Evolutionary conservation across 2,329 filamentous ascomycete species (phyloP), one percentile per base, ranked within the genome.

Genomic region (Berkeleyomyces basicola): DNA sequence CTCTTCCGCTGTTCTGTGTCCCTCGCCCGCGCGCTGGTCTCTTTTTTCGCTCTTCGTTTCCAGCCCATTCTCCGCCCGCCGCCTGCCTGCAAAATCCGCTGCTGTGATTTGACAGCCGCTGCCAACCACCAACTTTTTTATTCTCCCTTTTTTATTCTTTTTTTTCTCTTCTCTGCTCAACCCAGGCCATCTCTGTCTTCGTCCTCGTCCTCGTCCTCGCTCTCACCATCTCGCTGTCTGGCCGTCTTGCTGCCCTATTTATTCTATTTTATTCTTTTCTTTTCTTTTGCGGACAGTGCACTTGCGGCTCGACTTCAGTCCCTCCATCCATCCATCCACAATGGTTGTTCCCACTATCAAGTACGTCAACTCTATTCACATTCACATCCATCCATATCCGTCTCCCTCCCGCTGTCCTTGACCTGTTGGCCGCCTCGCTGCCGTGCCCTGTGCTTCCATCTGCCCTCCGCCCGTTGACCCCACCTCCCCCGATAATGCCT

Each of bases 291-390:
- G 47, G 47, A 51, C 47, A 51, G 47, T 51, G 47, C 47, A 31
- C 47, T 51, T 31, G 11, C 16, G 31, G 23, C 47, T 51, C 31
- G 47, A 51, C 23, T 51, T 10, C 16, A 51, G 16, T 51, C 23
- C 23, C 23, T 23, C 23, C 23, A 23, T 23, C 23, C 23, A 36
- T 51, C 37, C 40, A 57, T 58, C 39, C 73, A 80, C 76, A 72
- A 80, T 82, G 77, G 80, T 82, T 70, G 80, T 82, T 74, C 80
- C 80, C 77, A 83, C 81, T 69, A 83, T 83, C 75, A 83, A 83
- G 81, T 83, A 75, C 71, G 81, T 72, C 66, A 16, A 37, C 37
- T 43, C 23, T 53, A 40, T 40, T 36, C 31, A 40, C 39, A 11
- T 31, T 23, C n/a, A 7, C 46, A n/a, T 31, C 16, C 47, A n/a